Conservation (phyloP, 2,329 filamentous ascomycete genomes). For the Fusarium sp. region DNA sequence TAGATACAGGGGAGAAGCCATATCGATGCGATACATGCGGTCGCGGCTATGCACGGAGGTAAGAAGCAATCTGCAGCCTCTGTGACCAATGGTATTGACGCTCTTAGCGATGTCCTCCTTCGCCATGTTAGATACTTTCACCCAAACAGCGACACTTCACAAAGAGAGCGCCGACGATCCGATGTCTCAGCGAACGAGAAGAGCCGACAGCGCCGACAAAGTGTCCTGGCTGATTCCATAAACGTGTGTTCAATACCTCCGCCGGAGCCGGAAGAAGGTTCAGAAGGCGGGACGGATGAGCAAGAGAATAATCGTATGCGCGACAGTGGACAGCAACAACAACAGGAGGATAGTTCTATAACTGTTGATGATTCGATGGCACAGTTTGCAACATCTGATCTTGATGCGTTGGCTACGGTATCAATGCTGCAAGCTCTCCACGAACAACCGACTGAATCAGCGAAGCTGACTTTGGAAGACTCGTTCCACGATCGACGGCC, state of each 20-base stretch:
- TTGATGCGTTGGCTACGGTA: not conserved
- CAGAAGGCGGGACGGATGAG: not conserved
- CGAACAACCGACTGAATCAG: not conserved
- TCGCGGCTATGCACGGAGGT: not conserved
- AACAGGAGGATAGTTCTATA: not conserved
- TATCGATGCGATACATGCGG: slow-evolving; percentile 17
- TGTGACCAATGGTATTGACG: not conserved
- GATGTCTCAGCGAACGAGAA: not conserved
- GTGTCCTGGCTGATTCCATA: not conserved
- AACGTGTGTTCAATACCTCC: not conserved
- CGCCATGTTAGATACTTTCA: slow-evolving; percentile 1
- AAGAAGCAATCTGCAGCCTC: too few relatives aligned
- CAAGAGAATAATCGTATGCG: not conserved
- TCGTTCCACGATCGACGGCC: not conserved
- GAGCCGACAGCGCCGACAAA: not conserved
- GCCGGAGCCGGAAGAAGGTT: not conserved
- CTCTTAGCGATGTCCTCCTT: not conserved
- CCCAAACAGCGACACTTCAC: not conserved
- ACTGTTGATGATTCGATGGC: not conserved
- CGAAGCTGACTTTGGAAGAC: not conserved
- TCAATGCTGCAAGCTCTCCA: not conserved
- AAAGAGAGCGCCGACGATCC: not conserved
- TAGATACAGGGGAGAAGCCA: slow-evolving; percentile 33
- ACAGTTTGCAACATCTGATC: not conserved
- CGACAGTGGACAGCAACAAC: fast-evolving